Conservation (phyloP, 306 rosid genomes). For the Citrullus amarus region DNA sequence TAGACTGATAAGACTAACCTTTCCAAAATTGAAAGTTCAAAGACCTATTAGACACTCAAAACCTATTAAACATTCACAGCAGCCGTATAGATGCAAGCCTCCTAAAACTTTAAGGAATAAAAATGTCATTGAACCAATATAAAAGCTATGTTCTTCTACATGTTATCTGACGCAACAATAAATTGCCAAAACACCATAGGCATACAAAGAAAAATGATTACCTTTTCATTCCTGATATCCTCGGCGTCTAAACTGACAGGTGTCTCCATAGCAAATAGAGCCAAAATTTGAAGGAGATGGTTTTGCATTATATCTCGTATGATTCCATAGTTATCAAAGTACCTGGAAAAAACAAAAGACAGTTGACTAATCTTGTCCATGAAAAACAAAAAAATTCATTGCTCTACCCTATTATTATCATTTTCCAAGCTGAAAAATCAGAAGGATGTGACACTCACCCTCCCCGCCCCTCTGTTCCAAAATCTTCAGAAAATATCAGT, state of each 20-base stretch:
- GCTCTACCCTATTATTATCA: background rate
- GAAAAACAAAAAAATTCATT: background rate
- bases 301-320: constrained; percentile 98
- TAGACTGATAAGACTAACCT: background rate
- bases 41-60: background rate
- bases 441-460: constrained; percentile 41
- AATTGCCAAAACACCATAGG: background rate
- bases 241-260: constrained; percentile 97
- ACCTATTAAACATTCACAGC: too few relatives aligned
- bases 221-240: constrained; percentile 95
- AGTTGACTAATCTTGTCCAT: constrained; percentile 2
- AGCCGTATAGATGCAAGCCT: too few relatives aligned
- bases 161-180: background rate
- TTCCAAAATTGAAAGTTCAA: background rate
- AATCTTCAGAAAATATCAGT: constrained; percentile 94
- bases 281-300: constrained; percentile 91
- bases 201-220: constrained; percentile 4
- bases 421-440: background rate
- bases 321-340: constrained; percentile 81
- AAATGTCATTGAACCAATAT: background rate
- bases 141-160: background rate
- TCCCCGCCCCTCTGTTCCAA: constrained; percentile 93
- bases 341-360: constrained; percentile 28
- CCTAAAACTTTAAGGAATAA: background rate
- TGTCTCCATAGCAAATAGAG: constrained; percentile 94